Base-by-base conservation (phyloP, 2,329 filamentous ascomycete genomes). In the Botrytis cinerea region DNA sequence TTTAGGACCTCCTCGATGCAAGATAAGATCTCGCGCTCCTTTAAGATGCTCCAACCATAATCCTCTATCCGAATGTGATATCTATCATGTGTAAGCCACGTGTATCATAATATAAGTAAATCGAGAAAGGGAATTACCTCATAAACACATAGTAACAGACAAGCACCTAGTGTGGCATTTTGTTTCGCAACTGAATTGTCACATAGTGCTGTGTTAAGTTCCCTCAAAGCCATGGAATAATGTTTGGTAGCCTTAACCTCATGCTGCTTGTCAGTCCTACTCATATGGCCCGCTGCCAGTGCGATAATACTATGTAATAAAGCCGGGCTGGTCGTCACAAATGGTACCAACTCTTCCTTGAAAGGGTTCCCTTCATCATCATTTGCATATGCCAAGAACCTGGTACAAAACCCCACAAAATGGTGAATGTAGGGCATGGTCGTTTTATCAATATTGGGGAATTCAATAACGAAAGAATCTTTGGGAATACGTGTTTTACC, bases 361-460 rank as follows among this genome's bases (percentile, higher is more conserved):
- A 80, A 80, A 18, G 79, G 79, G 57, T 80, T 80, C 2, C 76
- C 76, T 57, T 80, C 78, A 69, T 77, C 78, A 48, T 80, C 79
- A 61, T 80, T 80, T 2, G 78, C 74, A 73, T 80, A 80, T 20
- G 76, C 77, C 25, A 80, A 61, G 61, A 80, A 80, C 12, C 79
- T 74, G 16, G 73, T 76, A 46, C 79, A 80, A 73, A 80, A 80
- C 18, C 78, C 78, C 57, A 80, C 76, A 68, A 80, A 80, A 69
- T 80, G 79, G 68, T 80, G 79, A n/a, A 80, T 77, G 59, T 79
- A 80, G 6, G 77, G 77, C 66, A 80, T 77, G 0, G 77, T 79
- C 2, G 73, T 63, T 51, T 77, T 74, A 40, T 79, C 76, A 16
- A 80, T 74, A 68, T 77, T 78, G 0, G 79, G 79, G 40, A 80